Evolutionary conservation across 495 filamentous ascomycete species (phyloP).

Genomic region (Echria macrotheca): DNA sequence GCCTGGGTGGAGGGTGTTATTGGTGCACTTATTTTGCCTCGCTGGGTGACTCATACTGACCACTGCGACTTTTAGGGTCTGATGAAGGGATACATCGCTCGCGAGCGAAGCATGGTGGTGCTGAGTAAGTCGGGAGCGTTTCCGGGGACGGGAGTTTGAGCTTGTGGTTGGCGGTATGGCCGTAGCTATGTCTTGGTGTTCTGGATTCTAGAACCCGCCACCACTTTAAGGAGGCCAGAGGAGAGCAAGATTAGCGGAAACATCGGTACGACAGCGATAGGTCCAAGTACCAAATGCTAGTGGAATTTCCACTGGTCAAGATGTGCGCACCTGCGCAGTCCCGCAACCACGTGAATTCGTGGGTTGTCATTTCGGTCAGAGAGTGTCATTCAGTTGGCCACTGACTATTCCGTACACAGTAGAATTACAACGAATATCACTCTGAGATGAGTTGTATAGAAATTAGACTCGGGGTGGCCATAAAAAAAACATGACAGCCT

Average conservation of each 20-base stretch:
- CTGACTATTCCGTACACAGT: too few species aligned
- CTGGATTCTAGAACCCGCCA: neutral
- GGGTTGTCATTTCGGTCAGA: too few species aligned
- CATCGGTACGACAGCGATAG: too few species aligned
- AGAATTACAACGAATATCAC: too few species aligned
- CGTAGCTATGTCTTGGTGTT: neutral
- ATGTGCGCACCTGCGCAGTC: slow-evolving; percentile 10
- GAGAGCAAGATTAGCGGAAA: too few species aligned
- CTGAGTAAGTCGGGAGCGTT: slow-evolving; percentile 88
- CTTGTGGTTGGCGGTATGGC: neutral
- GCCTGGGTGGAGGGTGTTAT: neutral
- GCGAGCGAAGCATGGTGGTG: slow-evolving; percentile 81
- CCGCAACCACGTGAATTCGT: too few species aligned
- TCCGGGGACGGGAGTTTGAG: slow-evolving; percentile 88
- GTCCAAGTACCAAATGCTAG: too few species aligned
- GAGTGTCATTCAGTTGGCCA: too few species aligned
- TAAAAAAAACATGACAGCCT: too few species aligned
- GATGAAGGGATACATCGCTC: slow-evolving; percentile 97
- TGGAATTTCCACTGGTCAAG: neutral
- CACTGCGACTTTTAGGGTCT: slow-evolving; percentile 53
- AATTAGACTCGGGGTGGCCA: too few species aligned
- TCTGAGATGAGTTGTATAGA: too few species aligned
- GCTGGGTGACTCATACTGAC: slow-evolving; percentile 27
- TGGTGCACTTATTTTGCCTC: neutral
- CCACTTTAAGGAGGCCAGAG: neutral